phyloP scores from a whole-genome alignment of 176 grass and related monocot species.

The barley (Hordeum vulgare) region DNA sequence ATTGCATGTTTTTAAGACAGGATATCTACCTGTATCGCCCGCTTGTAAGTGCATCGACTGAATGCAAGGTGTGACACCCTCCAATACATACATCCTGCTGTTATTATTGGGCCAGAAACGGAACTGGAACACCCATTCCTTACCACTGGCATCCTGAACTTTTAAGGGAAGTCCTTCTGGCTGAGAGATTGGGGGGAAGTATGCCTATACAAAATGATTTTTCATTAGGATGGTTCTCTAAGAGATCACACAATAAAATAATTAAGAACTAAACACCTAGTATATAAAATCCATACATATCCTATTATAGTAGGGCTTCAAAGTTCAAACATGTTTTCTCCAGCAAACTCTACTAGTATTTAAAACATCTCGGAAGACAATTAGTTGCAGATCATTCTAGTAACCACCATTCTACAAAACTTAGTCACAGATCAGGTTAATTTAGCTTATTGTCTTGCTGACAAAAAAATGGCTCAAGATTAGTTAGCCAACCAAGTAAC shows the following conservation, averaged over 20 bases:
- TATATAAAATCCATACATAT: background rate
- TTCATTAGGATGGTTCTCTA: background rate
- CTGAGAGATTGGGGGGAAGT: slow-evolving; percentile 87
- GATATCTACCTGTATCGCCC: slow-evolving; percentile 78
- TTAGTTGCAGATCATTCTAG: background rate
- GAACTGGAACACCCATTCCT: slow-evolving; percentile 99
- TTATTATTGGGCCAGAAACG: slow-evolving; percentile 99
- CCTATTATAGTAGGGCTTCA: background rate
- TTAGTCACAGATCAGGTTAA: background rate
- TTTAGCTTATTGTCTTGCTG: slow-evolving; percentile 1
- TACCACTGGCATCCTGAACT: slow-evolving; percentile 90
- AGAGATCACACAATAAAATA: background rate
- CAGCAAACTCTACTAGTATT: background rate
- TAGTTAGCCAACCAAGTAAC: slow-evolving; percentile 6
- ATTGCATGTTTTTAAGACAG: slow-evolving; percentile 3
- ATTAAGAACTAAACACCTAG: background rate
- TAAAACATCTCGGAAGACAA: background rate
- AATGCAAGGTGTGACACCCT: slow-evolving; percentile 98
- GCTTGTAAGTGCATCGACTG: slow-evolving; percentile 98
- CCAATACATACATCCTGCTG: slow-evolving; percentile 99
- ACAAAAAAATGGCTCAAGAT: slow-evolving; percentile 5
- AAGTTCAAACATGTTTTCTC: background rate
- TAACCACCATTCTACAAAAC: background rate
- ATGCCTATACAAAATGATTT: slow-evolving; percentile 55
- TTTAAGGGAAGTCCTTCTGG: slow-evolving; percentile 95